Percentiles rank a stretch among this genome's conserved stretches.
Conservation (phyloP, 495 filamentous ascomycete species). For the Penicillium dipodomyicola region DNA sequence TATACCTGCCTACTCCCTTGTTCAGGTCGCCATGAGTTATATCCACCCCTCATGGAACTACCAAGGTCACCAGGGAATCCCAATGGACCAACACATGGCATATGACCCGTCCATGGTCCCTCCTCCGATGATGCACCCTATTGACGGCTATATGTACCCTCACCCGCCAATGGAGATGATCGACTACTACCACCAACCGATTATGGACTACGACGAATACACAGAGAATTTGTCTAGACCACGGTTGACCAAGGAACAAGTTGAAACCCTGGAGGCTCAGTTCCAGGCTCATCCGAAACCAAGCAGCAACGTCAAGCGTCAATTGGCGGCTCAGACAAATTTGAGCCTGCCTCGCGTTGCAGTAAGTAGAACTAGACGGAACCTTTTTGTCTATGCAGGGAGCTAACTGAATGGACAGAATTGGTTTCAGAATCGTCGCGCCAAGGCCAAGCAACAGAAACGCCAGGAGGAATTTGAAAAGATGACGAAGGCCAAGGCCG, state of each 20-base stretch:
- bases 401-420: constrained; percentile 54
- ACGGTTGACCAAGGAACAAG: constrained; percentile 77
- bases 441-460: constrained; percentile 76
- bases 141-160: constrained; percentile 45
- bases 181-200: constrained; percentile 49
- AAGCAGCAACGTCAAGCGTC: constrained; percentile 70
- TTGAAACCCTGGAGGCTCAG: constrained; percentile 70
- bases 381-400: neutral
- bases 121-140: constrained; percentile 44
- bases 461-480: constrained; percentile 64
- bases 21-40: constrained; percentile 39
- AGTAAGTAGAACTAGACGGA: constrained; percentile 47
- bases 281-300: constrained; percentile 77
- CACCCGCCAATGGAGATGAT: constrained; percentile 46
- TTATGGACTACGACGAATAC: constrained; percentile 52
- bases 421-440: constrained; percentile 88
- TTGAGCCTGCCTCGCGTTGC: constrained; percentile 74
- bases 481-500: constrained; percentile 54
- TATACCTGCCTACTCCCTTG: constrained; percentile 6
- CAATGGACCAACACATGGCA: constrained; percentile 41
- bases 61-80: constrained; percentile 35
- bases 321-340: constrained; percentile 68
- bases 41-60: constrained; percentile 47
- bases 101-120: constrained; percentile 43
- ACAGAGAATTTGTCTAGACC: constrained; percentile 56